Evolutionary conservation across 306 rosid genomes (phyloP).

Genomic region (Senna tora): DNA sequence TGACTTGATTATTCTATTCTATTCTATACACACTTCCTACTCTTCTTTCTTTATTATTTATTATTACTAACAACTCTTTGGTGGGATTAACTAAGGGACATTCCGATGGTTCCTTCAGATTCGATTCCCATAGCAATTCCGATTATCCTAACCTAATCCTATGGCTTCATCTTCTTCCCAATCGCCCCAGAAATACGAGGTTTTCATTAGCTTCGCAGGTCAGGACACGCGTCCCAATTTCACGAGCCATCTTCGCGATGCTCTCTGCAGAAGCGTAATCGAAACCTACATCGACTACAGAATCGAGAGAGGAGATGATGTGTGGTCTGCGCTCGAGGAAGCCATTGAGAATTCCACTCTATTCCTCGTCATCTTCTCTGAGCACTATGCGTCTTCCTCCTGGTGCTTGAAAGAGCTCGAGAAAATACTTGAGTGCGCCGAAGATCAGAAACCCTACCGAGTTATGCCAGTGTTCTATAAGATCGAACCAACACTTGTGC

Average conservation of each 20-base stretch:
- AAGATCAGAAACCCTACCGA: not conserved
- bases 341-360: not conserved
- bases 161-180: not conserved
- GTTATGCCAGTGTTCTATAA: not conserved
- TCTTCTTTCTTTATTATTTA: too few species aligned
- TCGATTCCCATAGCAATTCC: too few species aligned
- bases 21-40: too few species aligned
- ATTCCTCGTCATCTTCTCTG: not conserved
- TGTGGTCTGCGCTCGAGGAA: not conserved
- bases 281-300: not conserved
- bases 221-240: not conserved
- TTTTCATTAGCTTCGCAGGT: not conserved
- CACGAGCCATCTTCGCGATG: not conserved
- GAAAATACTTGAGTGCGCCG: not conserved
- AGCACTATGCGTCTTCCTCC: not conserved
- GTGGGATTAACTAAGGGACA: too few species aligned
- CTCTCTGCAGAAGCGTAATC: not conserved
- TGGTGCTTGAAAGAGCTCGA: not conserved
- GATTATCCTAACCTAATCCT: too few species aligned
- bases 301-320: not conserved
- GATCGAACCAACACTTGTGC: not conserved
- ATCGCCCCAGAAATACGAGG: not conserved
- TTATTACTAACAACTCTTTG: too few species aligned
- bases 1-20: too few species aligned
- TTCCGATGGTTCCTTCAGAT: too few species aligned